Conservation (phyloP, 257 asterid species). For the Buddleja alternifolia region DNA sequence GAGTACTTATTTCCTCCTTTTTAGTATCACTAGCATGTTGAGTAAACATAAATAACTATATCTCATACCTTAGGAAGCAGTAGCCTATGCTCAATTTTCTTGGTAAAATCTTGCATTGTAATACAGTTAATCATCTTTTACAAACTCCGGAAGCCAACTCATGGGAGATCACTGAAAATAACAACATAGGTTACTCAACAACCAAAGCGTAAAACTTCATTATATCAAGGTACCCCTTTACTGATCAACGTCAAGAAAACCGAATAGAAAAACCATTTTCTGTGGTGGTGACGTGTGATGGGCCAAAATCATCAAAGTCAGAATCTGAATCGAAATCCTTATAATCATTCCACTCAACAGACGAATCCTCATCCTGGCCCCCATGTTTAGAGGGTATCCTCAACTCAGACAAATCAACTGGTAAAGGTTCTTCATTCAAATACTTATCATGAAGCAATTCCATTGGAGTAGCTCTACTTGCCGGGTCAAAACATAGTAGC, state of each 20-base stretch:
- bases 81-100: not conserved
- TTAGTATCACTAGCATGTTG: not conserved
- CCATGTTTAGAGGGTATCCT: slow-evolving; percentile 70
- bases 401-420: slow-evolving; percentile 61
- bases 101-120: not conserved
- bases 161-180: not conserved
- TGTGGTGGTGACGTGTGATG: slow-evolving; percentile 46
- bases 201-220: not conserved
- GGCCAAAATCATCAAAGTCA: slow-evolving; percentile 73
- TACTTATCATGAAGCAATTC: slow-evolving; percentile 84
- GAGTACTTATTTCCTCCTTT: not conserved
- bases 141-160: not conserved
- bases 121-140: not conserved
- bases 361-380: slow-evolving; percentile 55
- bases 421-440: slow-evolving; percentile 81
- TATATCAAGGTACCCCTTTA: not conserved
- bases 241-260: slow-evolving; percentile 46
- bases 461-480: slow-evolving; percentile 73
- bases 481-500: slow-evolving; percentile 71
- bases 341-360: slow-evolving; percentile 52
- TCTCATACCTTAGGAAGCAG: slow-evolving; percentile 3
- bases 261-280: slow-evolving; percentile 69
- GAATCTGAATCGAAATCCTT: slow-evolving; percentile 67
- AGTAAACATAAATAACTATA: slow-evolving; percentile 5
- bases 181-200: no score